Percentiles rank a stretch among this genome's conserved stretches.
phyloP scores from a whole-genome alignment of 768 basidiomycete species.

The Favolaschia claudopus region DNA sequence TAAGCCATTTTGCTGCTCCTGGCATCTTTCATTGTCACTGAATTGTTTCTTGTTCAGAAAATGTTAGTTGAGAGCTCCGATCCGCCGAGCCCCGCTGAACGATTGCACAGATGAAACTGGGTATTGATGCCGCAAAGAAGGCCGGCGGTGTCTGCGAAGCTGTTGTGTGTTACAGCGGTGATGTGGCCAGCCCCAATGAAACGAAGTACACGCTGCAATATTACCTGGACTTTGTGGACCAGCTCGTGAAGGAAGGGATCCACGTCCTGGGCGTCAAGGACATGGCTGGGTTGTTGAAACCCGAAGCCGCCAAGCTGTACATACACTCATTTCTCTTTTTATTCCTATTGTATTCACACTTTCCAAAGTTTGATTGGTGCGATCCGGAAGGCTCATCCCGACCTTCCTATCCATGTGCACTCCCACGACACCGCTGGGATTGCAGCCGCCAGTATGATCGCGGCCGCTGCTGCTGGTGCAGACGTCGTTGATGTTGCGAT shows the following conservation, averaged over 20 bases:
- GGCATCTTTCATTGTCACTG: constrained; percentile 10
- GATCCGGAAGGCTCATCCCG: constrained; percentile 95
- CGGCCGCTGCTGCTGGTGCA: constrained; percentile 94
- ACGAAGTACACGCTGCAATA: constrained; percentile 98
- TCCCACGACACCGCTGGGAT: constrained; percentile 99
- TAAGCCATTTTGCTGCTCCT: constrained; percentile 43
- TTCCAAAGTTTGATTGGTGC: constrained; percentile 82
- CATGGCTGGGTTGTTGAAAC: constrained; percentile 97
- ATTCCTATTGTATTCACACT: constrained; percentile 5
- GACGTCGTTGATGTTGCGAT: constrained; percentile 99
- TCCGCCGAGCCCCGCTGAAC: background rate
- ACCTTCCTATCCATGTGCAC: constrained; percentile 98
- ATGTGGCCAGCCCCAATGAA: constrained; percentile 93
- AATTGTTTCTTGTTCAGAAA: constrained; percentile 61
- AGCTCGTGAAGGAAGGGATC: constrained; percentile 93
- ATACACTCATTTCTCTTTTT: constrained; percentile 35
- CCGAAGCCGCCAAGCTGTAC: constrained; percentile 89
- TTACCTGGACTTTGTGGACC: constrained; percentile 94
- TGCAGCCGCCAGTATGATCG: constrained; percentile 96
- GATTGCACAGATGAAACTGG: constrained; percentile 82
- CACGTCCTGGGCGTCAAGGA: constrained; percentile 98
- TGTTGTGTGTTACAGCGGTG: constrained; percentile 98
- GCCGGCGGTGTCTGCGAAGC: constrained; percentile 98
- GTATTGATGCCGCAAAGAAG: constrained; percentile 99
- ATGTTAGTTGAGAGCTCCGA: constrained; percentile 55